These are phyloP conservation scores for Russula griseocarnosa DNA, from an alignment of 768 basidiomycete species.

Conservation along the genomic window DNA sequence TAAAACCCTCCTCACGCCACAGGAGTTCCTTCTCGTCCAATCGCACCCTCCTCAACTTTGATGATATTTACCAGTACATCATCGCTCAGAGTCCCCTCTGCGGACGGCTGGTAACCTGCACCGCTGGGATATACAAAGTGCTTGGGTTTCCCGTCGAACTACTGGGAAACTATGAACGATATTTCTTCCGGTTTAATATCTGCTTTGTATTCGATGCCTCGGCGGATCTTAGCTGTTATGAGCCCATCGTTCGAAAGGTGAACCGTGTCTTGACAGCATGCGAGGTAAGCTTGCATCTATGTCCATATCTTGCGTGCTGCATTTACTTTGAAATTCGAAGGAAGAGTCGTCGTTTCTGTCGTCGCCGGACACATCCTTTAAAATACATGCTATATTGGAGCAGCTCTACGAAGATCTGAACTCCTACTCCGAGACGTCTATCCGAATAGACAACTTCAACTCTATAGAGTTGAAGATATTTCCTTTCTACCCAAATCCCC, in stretches of 20 bases:
- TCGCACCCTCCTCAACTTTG: conserved; percentile 76
- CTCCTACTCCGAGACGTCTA: conserved; percentile 94
- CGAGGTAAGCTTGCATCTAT: conserved; percentile 59
- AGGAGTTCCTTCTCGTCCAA: conserved; percentile 45
- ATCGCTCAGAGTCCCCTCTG: conserved; percentile 85
- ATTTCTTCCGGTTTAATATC: conserved; percentile 90
- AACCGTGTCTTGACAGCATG: conserved; percentile 83
- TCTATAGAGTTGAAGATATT: conserved; percentile 95
- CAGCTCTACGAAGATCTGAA: conserved; percentile 97
- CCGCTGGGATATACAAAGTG: conserved; percentile 76
- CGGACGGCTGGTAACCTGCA: conserved; percentile 82
- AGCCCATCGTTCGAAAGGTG: conserved; percentile 92
- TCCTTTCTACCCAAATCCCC: conserved; percentile 94
- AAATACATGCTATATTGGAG: conserved; percentile 82
- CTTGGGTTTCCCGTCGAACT: conserved; percentile 89
- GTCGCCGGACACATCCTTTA: conserved; percentile 57
- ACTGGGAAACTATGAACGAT: conserved; percentile 67
- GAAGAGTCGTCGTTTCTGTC: conserved; percentile 90
- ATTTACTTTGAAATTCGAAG: conserved; percentile 37
- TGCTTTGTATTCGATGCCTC: conserved; percentile 94
- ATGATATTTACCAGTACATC: conserved; percentile 88
- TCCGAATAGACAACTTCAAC: conserved; percentile 86
- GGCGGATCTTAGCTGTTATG: conserved; percentile 92
- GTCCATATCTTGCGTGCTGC: not conserved
- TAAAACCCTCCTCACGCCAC: conserved; percentile 33